Base-by-base conservation (phyloP, 2,329 filamentous ascomycete genomes). In the Sphaerulina populicola region DNA sequence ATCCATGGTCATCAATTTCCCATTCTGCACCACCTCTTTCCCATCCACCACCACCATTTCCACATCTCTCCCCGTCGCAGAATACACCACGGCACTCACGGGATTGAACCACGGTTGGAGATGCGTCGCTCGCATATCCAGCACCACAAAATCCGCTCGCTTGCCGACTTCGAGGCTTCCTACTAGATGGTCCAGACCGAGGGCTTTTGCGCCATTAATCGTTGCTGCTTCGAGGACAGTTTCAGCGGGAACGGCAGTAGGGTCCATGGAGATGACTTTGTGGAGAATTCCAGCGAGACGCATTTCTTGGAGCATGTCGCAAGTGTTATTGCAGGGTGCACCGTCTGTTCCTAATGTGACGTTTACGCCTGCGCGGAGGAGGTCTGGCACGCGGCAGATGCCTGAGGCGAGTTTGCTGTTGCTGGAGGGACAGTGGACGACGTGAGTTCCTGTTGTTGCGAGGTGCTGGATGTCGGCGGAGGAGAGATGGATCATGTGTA, bases 21-120 rank as follows among this genome's bases (percentile, higher is more conserved):
- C 31, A 1, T 35, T 8, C 11, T 49, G 49, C 14, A 51, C 52
- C 6, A 54, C 44, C 21, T 51, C 52, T 37, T 68, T 66, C 8
- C 71, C 71, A 57, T 74, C 68, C 6, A 74, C 69, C 18, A 74
- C 65, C 2, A 74, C 72, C 33, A 68, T 58, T 45, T 72, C 68
- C 6, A 75, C 70, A 63, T 75, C 72, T 6, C 66, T 60, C 1
- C 72, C 72, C 1, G 71, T 72, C 1, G 68, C 69, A 9, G 70
- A 69, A 57, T 73, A 74, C 2, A 74, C 72, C 29, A 74, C 57
- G 1, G 69, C 68, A n/a, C 68, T 71, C n/a, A 71, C 60, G 0
- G 72, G 62, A 8, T 66, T 62, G 31, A 61, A 61, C 45, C 47
- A 54, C 3, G 52, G 52, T 36, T 54, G 52, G 12, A 54, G 23